Evolutionary conservation across 331 rosid species (phyloP), one percentile per base, ranked within the genome.

Genomic region (Arachis monticola): DNA sequence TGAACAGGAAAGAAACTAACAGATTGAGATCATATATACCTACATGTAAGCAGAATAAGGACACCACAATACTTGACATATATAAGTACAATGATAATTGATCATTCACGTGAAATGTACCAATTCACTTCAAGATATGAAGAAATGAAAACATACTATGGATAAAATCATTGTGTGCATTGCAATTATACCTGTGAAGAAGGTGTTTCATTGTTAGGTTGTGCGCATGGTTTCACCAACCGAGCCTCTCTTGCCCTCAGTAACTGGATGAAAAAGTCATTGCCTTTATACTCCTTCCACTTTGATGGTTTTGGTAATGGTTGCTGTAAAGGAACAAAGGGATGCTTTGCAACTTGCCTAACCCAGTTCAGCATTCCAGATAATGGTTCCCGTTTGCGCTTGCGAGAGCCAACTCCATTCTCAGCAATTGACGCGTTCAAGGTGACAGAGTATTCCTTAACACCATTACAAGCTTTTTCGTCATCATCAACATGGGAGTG

Each of bases 321-420:
- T 66, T 76, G 85, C 70, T 71, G 51, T 71, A 86, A 82, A 80
- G 83, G 86, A 84, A 77, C 85, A 6, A 30, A 76, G 7, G 89
- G 88, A 74, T 72, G 74, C 81, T 72, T 88, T 27, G 97, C 97
- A 51, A 59, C 11, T 64, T 72, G 80, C 55, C 40, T 83, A 59
- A 84, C 74, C 99, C 99, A 94, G 68, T 83, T 83, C 81, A 94
- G 79, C 96, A 92, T 83, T 75, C 83, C 89, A 7, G 85, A 79
- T 35, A 85, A 79, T 41, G 79, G 61, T 67, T 90, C 96, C 60
- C 88, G 82, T 73, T 87, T 90, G 79, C 97, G 88, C 81, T 90
- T 85, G 69, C 67, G 79, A 31, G 63, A 40, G 38, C 70, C 79
- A 40, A 32, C 59, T 53, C 76, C 84, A 53, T 83, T 79, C 70